phyloP scores from a whole-genome alignment of 768 basidiomycete genomes.

The Amanita muscaria region DNA sequence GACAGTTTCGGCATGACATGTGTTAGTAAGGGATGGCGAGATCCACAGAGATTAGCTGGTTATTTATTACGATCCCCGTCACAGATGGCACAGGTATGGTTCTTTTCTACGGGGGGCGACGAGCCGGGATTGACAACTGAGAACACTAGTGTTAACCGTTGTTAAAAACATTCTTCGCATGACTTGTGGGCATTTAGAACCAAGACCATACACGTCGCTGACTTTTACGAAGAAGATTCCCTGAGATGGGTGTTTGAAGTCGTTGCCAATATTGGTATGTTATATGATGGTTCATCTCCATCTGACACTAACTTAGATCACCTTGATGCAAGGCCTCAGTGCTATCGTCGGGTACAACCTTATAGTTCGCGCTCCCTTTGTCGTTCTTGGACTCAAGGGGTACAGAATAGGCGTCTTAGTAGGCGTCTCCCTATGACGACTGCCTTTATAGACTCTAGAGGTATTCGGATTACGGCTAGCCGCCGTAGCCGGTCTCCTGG shows the following conservation, averaged over 20 bases:
- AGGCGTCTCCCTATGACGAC: neutral
- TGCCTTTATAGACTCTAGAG: neutral
- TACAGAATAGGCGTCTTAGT: conserved; percentile 2
- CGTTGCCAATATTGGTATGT: neutral
- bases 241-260: neutral
- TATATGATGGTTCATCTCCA: neutral
- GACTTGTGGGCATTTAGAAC: neutral
- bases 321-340: conserved; percentile 6
- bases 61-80: conserved; percentile 2
- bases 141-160: neutral
- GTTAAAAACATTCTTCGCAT: conserved; percentile 9
- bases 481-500: conserved; percentile 8
- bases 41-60: neutral
- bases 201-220: neutral
- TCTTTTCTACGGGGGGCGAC: too few relatives aligned
- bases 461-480: neutral
- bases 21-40: conserved; percentile 3
- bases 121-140: neutral
- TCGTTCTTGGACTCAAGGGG: neutral
- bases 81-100: neutral
- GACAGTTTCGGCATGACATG: conserved; percentile 5
- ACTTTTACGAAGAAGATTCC: conserved; percentile 1
- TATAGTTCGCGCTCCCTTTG: conserved; percentile 1
- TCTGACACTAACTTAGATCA: neutral
- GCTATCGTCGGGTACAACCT: neutral